Evolutionary conservation across 108 stramenopile genomes (phyloP).

Genomic region (Seminavis robusta): DNA sequence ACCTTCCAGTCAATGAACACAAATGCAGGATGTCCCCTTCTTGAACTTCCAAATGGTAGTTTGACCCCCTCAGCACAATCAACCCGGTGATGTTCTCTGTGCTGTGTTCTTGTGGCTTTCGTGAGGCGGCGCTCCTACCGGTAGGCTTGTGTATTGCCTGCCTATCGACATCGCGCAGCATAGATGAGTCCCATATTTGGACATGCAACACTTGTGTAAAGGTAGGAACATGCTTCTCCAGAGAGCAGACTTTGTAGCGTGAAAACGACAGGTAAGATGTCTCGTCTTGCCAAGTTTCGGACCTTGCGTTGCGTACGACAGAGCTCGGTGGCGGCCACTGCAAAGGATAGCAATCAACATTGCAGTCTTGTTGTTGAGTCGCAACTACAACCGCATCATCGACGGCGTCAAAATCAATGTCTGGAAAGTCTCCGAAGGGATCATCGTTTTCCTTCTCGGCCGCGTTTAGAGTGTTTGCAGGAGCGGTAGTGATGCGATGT

Average conservation of each 20-base stretch:
- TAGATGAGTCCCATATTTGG: conserved; percentile 41
- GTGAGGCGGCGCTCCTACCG: background rate
- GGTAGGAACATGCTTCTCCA: conserved; percentile 41
- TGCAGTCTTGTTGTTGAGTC: background rate
- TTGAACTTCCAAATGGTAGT: conserved; percentile 60
- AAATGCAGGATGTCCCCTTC: conserved; percentile 70
- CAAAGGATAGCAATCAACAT: background rate
- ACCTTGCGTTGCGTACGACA: conserved; percentile 11
- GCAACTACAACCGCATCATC: conserved; percentile 28
- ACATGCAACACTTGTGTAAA: conserved; percentile 61
- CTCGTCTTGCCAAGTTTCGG: conserved; percentile 6
- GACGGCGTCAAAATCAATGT: conserved; percentile 52
- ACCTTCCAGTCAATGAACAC: conserved; percentile 68
- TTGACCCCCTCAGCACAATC: conserved; percentile 72
- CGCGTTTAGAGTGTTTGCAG: background rate
- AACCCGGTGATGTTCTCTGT: conserved; percentile 60
- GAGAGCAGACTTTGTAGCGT: conserved; percentile 57
- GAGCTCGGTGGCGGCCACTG: conserved; percentile 5
- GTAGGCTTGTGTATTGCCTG: background rate
- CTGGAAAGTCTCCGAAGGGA: conserved; percentile 48
- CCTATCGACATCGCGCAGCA: conserved; percentile 10
- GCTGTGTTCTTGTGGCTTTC: background rate
- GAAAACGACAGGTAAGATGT: conserved; percentile 19
- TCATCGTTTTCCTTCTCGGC: conserved; percentile 29
- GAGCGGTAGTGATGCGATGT: background rate